Conservation (phyloP, 768 basidiomycete genomes). For the Tylopilus felleus region DNA sequence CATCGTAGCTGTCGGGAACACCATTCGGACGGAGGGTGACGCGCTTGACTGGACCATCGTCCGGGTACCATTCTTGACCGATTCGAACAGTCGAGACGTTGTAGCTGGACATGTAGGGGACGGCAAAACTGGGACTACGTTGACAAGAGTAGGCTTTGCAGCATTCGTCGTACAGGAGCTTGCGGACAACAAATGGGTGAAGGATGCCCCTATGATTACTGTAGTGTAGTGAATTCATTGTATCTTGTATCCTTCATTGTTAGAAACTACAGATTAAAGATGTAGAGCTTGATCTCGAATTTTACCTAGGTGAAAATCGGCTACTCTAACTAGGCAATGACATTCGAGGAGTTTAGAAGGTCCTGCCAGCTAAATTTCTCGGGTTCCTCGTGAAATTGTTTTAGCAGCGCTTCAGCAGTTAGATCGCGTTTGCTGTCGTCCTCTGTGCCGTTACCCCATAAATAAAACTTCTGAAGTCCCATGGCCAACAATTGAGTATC, state of each 20-base stretch:
- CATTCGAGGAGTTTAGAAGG: constrained; percentile 51
- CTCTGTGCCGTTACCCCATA: constrained; percentile 46
- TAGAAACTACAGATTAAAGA: background rate
- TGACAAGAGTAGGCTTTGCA: constrained; percentile 59
- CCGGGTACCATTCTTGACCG: constrained; percentile 62
- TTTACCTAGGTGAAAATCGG: background rate
- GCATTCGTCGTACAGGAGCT: constrained; percentile 59
- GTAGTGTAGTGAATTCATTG: background rate
- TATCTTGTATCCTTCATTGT: background rate
- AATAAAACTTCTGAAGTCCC: constrained; percentile 82
- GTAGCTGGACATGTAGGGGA: constrained; percentile 70
- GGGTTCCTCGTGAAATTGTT: constrained; percentile 75
- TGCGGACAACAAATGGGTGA: constrained; percentile 55
- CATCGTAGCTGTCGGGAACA: constrained; percentile 60
- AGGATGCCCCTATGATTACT: constrained; percentile 36
- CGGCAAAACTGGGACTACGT: constrained; percentile 43
- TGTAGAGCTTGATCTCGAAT: background rate
- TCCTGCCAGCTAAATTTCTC: constrained; percentile 80
- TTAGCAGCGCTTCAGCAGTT: constrained; percentile 45
- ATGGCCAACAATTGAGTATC: constrained; percentile 84
- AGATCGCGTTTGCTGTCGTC: constrained; percentile 1
- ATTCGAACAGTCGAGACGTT: constrained; percentile 42
- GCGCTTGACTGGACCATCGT: constrained; percentile 68
- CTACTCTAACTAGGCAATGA: constrained; percentile 18
- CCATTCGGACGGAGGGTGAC: constrained; percentile 44